Conservation (phyloP, 805 yeast genomes). For the Schwanniomyces sp. region DNA sequence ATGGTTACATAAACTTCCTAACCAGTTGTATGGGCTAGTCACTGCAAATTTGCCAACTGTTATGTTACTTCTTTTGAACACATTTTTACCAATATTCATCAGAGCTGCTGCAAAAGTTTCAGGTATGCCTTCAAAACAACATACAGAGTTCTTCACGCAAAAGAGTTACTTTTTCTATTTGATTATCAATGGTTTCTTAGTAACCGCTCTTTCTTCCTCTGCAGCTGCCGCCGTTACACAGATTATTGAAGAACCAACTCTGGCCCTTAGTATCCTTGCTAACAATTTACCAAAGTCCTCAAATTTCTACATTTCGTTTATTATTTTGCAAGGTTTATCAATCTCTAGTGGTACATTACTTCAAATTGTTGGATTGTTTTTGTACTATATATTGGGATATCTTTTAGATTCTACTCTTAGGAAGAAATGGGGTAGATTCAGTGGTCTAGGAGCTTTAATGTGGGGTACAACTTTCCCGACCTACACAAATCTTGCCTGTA, state of each 20-base stretch:
- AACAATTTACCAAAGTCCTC: conserved; percentile 70
- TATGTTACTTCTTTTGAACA: conserved; percentile 78
- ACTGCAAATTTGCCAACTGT: conserved; percentile 88
- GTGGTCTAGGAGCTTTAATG: conserved; percentile 47
- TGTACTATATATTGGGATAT: conserved; percentile 58
- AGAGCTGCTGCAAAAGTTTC: conserved; percentile 63
- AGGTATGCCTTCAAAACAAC: conserved; percentile 58
- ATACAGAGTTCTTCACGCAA: conserved; percentile 64
- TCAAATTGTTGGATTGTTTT: conserved; percentile 58
- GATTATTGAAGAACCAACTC: conserved; percentile 57
- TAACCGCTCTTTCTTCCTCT: conserved; percentile 70
- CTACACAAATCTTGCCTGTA: conserved; percentile 69
- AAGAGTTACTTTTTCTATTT: conserved; percentile 68
- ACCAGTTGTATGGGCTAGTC: conserved; percentile 69
- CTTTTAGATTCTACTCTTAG: conserved; percentile 64
- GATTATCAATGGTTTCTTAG: conserved; percentile 68
- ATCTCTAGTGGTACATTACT: conserved; percentile 64
- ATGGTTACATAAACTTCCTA: conserved; percentile 76
- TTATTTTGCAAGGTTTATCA: conserved; percentile 67
- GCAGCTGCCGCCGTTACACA: conserved; percentile 67
- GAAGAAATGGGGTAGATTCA: conserved; percentile 64
- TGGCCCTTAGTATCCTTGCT: conserved; percentile 61
- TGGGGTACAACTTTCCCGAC: conserved; percentile 85
- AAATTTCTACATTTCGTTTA: conserved; percentile 68
- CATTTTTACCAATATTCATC: conserved; percentile 81